Percentiles rank a stretch among this genome's conserved stretches.
Evolutionary conservation across 1,284 basidiomycete species (phyloP).

Genomic region (Sanghuangporus sanghuang): DNA sequence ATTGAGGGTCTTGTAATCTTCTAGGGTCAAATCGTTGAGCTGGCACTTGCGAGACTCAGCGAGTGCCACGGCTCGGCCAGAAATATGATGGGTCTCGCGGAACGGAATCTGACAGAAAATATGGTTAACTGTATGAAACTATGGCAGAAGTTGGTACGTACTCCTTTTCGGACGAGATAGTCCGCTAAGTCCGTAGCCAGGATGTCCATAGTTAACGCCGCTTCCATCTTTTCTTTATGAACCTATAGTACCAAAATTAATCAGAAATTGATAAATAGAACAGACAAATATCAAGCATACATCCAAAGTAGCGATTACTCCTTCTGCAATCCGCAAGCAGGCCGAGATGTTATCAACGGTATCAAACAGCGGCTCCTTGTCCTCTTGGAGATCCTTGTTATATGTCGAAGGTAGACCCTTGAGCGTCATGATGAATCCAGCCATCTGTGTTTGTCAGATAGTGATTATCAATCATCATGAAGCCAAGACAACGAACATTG

Average conservation of each 20-base stretch:
- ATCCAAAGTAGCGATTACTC: constrained; percentile 87
- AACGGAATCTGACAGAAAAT: constrained; percentile 60
- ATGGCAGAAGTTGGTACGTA: constrained; percentile 36
- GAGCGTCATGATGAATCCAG: constrained; percentile 97
- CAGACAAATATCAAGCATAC: constrained; percentile 37
- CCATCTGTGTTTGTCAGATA: constrained; percentile 55
- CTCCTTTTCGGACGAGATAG: constrained; percentile 96
- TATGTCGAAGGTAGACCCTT: constrained; percentile 98
- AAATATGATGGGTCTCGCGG: constrained; percentile 98
- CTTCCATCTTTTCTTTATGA: constrained; percentile 84
- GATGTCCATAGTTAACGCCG: constrained; percentile 92
- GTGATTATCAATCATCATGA: neutral
- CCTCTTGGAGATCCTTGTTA: constrained; percentile 99
- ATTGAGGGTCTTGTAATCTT: constrained; percentile 76
- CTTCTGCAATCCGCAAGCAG: constrained; percentile 89
- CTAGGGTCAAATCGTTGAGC: constrained; percentile 74
- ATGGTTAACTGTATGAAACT: neutral
- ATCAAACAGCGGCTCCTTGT: constrained; percentile 97
- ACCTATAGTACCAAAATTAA: constrained; percentile 45
- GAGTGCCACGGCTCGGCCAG: constrained; percentile 91
- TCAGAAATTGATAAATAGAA: neutral
- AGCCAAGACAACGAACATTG: constrained; percentile 48
- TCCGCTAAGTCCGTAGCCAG: constrained; percentile 97
- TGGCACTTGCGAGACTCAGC: constrained; percentile 82
- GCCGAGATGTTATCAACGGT: constrained; percentile 88